phyloP scores from a whole-genome alignment of 2,329 filamentous ascomycete species.

The Botrytis pseudocinerea region DNA sequence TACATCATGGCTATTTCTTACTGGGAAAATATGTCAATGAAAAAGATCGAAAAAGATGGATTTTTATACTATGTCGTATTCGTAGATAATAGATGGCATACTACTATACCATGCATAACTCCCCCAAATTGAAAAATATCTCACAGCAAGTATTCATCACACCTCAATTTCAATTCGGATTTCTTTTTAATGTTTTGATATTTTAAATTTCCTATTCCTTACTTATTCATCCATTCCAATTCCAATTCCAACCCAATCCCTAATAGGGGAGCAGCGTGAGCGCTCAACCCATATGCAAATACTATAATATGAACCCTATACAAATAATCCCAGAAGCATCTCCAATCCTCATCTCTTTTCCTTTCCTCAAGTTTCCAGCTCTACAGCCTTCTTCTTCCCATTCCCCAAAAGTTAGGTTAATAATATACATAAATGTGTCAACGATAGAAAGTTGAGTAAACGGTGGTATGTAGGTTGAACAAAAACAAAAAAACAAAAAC shows the following conservation, averaged over 20 bases:
- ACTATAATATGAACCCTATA: not conserved
- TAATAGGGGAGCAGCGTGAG: conserved; percentile 15
- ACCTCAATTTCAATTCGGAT: not conserved
- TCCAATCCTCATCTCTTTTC: not conserved
- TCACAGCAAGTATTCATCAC: not conserved
- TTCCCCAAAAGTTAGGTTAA: not conserved
- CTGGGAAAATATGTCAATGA: not conserved
- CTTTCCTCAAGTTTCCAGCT: not conserved
- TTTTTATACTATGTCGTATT: not conserved
- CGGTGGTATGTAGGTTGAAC: not conserved
- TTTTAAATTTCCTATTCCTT: not conserved
- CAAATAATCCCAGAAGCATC: not conserved
- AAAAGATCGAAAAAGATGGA: not conserved
- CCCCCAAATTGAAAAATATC: not conserved
- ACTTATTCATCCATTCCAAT: not conserved
- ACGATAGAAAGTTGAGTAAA: conserved; percentile 6
- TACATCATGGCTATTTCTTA: not conserved
- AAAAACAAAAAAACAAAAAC: not conserved
- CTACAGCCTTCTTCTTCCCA: not conserved
- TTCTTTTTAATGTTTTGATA: not conserved
- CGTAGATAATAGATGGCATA: not conserved
- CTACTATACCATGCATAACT: too few relatives aligned
- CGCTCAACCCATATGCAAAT: conserved; percentile 19
- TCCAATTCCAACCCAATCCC: not conserved
- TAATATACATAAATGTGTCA: conserved; percentile 11